These are phyloP conservation scores for Globisporangium rhizosaccharum DNA, from an alignment of 352 stramenopile species.

Conservation along the genomic window DNA sequence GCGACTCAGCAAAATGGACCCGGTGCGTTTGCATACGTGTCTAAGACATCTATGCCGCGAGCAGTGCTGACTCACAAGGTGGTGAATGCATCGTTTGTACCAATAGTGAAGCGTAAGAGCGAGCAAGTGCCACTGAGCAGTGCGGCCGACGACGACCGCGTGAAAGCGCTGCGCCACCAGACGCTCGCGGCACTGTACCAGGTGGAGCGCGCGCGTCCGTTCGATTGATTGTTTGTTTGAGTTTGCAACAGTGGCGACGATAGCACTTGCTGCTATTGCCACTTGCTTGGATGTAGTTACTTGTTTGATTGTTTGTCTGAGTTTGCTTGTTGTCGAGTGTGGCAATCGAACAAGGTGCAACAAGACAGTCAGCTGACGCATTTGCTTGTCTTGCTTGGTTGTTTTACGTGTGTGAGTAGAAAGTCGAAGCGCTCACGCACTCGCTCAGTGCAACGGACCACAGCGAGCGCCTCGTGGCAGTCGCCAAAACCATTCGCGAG, in stretches of 20 bases:
- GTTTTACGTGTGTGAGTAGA: constrained; percentile 28
- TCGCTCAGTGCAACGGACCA: constrained; percentile 53
- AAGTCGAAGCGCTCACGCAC: constrained; percentile 60
- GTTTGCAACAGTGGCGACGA: neutral
- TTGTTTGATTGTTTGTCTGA: constrained; percentile 6
- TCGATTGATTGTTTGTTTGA: constrained; percentile 9
- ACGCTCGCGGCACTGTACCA: constrained; percentile 62
- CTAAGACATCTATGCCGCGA: neutral
- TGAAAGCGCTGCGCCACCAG: constrained; percentile 45
- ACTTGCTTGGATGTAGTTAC: constrained; percentile 7
- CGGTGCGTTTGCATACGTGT: constrained; percentile 16
- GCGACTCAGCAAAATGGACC: constrained; percentile 10
- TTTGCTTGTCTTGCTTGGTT: neutral
- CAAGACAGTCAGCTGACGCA: too few species aligned
- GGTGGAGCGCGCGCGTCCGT: constrained; percentile 57
- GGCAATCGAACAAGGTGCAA: too few species aligned
- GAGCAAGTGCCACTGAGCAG: constrained; percentile 16
- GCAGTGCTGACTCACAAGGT: neutral
- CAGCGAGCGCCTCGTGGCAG: constrained; percentile 45
- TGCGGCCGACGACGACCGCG: constrained; percentile 26
- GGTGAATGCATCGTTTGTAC: neutral
- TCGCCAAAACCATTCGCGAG: constrained; percentile 61
- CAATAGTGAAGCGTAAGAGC: constrained; percentile 49
- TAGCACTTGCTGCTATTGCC: neutral
- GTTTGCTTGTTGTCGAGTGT: neutral